Evolutionary conservation across 805 yeast species (phyloP).

Genomic region (Lipomyces orientalis): DNA sequence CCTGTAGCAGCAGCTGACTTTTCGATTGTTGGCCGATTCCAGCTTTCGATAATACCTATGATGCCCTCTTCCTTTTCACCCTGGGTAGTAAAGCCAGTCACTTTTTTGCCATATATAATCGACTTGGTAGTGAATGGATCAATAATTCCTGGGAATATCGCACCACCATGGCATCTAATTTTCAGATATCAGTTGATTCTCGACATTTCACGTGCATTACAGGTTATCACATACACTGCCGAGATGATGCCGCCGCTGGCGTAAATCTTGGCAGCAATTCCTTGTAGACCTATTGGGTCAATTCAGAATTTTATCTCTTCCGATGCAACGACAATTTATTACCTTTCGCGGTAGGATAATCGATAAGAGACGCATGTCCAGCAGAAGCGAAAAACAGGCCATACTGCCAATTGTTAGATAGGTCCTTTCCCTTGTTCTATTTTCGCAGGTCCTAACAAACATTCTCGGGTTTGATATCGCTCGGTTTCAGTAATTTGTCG

Average conservation of each 20-base stretch:
- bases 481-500: background rate
- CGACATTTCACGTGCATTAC: too few species aligned
- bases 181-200: too few species aligned
- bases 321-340: background rate
- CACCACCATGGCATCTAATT: constrained; percentile 64
- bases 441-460: background rate
- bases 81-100: constrained; percentile 65
- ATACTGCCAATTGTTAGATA: constrained; percentile 29
- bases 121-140: constrained; percentile 52
- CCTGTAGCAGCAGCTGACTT: background rate
- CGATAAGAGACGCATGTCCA: constrained; percentile 68
- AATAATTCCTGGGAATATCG: constrained; percentile 52
- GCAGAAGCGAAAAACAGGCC: constrained; percentile 66
- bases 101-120: constrained; percentile 56
- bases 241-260: constrained; percentile 60
- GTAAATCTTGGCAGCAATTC: constrained; percentile 55
- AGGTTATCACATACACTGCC: constrained; percentile 57
- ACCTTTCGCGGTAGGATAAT: constrained; percentile 57
- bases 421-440: constrained; percentile 37
- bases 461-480: background rate
- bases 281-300: constrained; percentile 47
- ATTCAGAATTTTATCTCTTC: background rate
- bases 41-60: constrained; percentile 6
- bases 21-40: constrained; percentile 2
- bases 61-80: constrained; percentile 52